These are phyloP conservation scores for Diutina rugosa DNA, from an alignment of 1,139 yeast genomes.

Conservation along the genomic window DNA sequence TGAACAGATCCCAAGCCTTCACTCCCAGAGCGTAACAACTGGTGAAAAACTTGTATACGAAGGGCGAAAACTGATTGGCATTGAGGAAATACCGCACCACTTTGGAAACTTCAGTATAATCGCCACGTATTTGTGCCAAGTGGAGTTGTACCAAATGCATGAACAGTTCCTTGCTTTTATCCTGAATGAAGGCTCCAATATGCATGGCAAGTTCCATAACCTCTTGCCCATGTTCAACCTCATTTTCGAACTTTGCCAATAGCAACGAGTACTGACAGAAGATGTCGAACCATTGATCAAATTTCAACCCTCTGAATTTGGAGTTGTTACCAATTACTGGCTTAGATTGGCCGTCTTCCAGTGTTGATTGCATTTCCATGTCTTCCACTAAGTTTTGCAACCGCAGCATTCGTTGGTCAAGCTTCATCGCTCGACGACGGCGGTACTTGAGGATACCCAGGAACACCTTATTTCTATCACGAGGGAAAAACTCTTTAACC, in stretches of 20 bases:
- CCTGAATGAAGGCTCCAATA: constrained; percentile 64
- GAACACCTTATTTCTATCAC: constrained; percentile 56
- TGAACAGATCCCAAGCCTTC: constrained; percentile 44
- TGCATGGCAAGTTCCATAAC: constrained; percentile 63
- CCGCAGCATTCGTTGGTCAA: constrained; percentile 63
- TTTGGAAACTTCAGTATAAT: constrained; percentile 34
- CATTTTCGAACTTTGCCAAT: constrained; percentile 47
- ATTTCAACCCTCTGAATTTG: constrained; percentile 63
- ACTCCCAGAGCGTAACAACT: constrained; percentile 56
- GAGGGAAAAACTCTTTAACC: constrained; percentile 66
- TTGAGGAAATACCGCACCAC: constrained; percentile 52
- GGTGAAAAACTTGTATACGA: constrained; percentile 52
- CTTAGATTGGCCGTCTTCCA: constrained; percentile 20
- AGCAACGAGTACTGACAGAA: constrained; percentile 69
- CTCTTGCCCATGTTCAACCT: constrained; percentile 51
- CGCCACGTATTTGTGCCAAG: constrained; percentile 44
- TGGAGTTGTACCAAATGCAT: constrained; percentile 56
- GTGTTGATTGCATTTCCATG: constrained; percentile 14
- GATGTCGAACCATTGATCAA: constrained; percentile 74
- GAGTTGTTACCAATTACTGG: constrained; percentile 30
- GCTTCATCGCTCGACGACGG: constrained; percentile 44
- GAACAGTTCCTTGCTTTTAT: constrained; percentile 38
- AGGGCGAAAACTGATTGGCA: constrained; percentile 63
- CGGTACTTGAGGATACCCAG: constrained; percentile 56
- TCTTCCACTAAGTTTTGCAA: constrained; percentile 58